Evolutionary conservation across 768 basidiomycete species (phyloP), one percentile per base, ranked within the genome.

Genomic region (Pholiota molesta): DNA sequence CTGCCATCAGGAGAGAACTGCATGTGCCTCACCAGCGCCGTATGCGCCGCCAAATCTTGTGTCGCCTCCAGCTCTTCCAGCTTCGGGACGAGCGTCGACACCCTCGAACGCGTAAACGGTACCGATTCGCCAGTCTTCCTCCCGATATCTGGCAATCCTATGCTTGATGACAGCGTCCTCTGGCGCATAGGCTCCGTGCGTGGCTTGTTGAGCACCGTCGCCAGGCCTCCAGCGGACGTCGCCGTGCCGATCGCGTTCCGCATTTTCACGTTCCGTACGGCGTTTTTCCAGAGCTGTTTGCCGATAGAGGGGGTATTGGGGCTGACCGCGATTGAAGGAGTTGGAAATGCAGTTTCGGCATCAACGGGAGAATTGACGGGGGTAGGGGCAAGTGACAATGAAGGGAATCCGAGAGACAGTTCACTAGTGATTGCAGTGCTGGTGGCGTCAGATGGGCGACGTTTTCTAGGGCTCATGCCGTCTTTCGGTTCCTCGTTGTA

Each of bases 1-100:
- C 81, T 86, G 19, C 91, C 91, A 71, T 91, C 84, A 1, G 89
- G 90, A 0, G 88, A 90, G 74, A 92, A 92, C 71, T 91, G 86
- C 68, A 92, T 71, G 72, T 91, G 87, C 57, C 86, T 73, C 17
- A 92, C 90, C 29, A 91, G 81, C 7, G 87, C 89, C 56, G 79
- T 75, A 71, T 92, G 91, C 5, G 86, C 85, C 10, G 81, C 81
- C 21, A 90, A 71, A 63, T 86, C 87, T 67, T 90, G 83, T 0
- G 84, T 86, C 9, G 82, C 72, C 57, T 81, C 78, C 65, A 91
- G 69, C 47, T 75, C 77, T 61, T 77, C 79, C 58, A 92, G 73
- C 64, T 82, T 86, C 16, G 86, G 84, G n/a, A 81, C 75, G 49
- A 91, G 72, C 7, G 73, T 72, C 23, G 83, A 77, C 5, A 90